A percentile compares a stretch with the other conserved stretches of the same genome.
Conservation (phyloP, 495 filamentous ascomycete species). For the Aspergillus sparsus region DNA sequence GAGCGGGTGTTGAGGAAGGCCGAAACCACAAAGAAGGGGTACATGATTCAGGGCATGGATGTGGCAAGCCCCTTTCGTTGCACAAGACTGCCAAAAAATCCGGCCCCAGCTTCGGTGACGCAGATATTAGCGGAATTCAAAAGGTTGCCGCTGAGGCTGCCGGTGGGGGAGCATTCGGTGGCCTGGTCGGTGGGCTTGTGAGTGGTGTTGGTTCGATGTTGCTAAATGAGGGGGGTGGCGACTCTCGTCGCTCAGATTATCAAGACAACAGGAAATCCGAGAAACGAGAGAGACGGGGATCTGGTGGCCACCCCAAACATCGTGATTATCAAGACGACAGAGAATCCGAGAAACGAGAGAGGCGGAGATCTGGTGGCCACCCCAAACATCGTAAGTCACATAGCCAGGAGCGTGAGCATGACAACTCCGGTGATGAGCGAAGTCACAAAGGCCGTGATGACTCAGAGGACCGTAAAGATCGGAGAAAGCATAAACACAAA, state of each 20-base stretch:
- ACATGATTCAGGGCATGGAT: conserved; percentile 82
- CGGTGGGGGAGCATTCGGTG: conserved; percentile 51
- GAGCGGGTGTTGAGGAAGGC: conserved; percentile 71
- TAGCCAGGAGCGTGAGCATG: not conserved
- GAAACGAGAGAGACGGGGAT: not conserved
- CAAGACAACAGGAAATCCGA: not conserved
- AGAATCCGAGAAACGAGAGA: not conserved
- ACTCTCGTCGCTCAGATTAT: not conserved
- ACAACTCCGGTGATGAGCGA: conserved; percentile 7
- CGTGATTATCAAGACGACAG: not conserved
- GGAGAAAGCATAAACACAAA: not conserved
- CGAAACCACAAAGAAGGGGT: conserved; percentile 83
- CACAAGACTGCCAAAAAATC: conserved; percentile 42
- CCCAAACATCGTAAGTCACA: conserved; percentile 1
- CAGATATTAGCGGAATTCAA: conserved; percentile 36
- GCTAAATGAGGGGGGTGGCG: conserved; percentile 31
- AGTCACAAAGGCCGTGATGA: conserved; percentile 3
- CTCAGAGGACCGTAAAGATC: conserved; percentile 3
- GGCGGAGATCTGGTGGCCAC: not conserved
- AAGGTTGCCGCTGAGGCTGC: conserved; percentile 47
- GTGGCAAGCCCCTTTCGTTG: conserved; percentile 68
- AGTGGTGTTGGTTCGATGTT: conserved; percentile 50
- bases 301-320: not conserved
- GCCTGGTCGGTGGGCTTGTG: conserved; percentile 53
- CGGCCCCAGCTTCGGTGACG: conserved; percentile 13